These are phyloP conservation scores for Eimeria maxima DNA, from an alignment of 169 alveolate genomes.

Conservation along the genomic window DNA sequence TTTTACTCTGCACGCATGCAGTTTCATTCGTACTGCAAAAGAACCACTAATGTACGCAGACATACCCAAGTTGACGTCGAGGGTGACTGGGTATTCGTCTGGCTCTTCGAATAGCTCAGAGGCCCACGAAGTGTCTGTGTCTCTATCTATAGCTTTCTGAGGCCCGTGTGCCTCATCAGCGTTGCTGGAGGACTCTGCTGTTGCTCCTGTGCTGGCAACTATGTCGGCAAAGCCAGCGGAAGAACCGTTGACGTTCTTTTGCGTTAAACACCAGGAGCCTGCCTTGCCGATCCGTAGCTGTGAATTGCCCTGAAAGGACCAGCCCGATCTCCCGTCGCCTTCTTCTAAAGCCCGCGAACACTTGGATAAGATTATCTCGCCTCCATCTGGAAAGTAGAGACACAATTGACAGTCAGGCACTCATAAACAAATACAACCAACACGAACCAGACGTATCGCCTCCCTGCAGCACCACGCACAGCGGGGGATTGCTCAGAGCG, in stretches of 20 bases:
- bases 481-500: constrained; percentile 86
- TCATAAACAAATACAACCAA: neutral
- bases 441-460: constrained; percentile 82
- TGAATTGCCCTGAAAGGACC: constrained; percentile 93
- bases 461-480: constrained; percentile 86
- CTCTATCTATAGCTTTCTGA: constrained; percentile 91
- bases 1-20: neutral
- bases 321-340: constrained; percentile 90
- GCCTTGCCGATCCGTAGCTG: constrained; percentile 90
- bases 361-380: constrained; percentile 87
- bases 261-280: constrained; percentile 91
- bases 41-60: neutral
- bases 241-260: constrained; percentile 88
- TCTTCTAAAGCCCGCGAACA: constrained; percentile 91
- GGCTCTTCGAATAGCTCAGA: constrained; percentile 90
- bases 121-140: constrained; percentile 94
- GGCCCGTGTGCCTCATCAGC: constrained; percentile 87
- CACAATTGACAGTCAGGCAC: neutral
- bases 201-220: constrained; percentile 83
- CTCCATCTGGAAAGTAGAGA: constrained; percentile 70
- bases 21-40: too few relatives aligned
- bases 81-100: constrained; percentile 86
- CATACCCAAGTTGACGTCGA: constrained; percentile 89
- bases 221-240: constrained; percentile 92
- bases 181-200: constrained; percentile 85